Evolutionary conservation across 257 asterid species (phyloP).

Genomic region (Gentiana straminea): DNA sequence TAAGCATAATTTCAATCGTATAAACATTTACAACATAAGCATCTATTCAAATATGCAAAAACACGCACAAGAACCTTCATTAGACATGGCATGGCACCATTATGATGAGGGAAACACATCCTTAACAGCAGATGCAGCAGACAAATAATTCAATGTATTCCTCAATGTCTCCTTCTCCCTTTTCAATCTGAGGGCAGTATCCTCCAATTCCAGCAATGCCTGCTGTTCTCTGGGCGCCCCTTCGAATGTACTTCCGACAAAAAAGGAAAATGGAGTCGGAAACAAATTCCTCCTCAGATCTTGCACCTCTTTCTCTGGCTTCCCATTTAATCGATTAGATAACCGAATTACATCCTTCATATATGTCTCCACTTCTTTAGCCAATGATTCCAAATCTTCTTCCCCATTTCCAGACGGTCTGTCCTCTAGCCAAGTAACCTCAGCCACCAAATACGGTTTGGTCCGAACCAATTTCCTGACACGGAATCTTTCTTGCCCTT

Average conservation of each 20-base stretch:
- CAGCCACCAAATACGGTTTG: conserved; percentile 83
- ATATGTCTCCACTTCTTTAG: conserved; percentile 61
- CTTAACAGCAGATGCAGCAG: conserved; percentile 95
- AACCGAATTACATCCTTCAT: conserved; percentile 88
- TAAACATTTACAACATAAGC: conserved; percentile 17
- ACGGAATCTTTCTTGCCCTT: conserved; percentile 94
- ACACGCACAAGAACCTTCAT: conserved; percentile 1
- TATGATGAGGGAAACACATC: conserved; percentile 86
- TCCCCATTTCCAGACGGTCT: conserved; percentile 61
- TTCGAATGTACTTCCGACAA: conserved; percentile 86
- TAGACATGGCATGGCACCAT: not conserved
- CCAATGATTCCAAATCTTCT: conserved; percentile 58
- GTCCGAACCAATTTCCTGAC: conserved; percentile 62
- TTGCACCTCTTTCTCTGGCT: conserved; percentile 71
- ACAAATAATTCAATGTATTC: conserved; percentile 82
- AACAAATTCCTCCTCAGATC: conserved; percentile 75
- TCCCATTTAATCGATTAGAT: conserved; percentile 78
- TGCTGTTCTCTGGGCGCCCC: conserved; percentile 98
- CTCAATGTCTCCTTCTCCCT: conserved; percentile 92
- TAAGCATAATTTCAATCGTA: not conserved
- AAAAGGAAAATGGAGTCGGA: conserved; percentile 94
- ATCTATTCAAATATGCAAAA: not conserved
- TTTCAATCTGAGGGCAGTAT: conserved; percentile 75
- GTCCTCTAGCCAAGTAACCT: conserved; percentile 94
- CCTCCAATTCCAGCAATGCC: conserved; percentile 92